Evolutionary conservation across 2,329 filamentous ascomycete genomes (phyloP), one percentile per base, ranked within the genome.

Genomic region (Chaetomium olivaceum): DNA sequence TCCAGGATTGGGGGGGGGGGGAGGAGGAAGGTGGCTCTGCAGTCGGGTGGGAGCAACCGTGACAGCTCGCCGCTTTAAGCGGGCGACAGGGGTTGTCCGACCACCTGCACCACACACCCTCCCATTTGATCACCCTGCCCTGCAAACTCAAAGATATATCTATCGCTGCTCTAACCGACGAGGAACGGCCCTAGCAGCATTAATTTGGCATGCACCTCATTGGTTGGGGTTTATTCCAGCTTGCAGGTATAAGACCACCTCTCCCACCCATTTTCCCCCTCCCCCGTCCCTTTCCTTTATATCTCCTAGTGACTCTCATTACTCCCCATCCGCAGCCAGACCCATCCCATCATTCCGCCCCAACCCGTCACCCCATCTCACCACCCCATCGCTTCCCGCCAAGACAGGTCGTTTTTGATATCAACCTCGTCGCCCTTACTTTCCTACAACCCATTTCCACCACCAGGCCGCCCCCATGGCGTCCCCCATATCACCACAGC

Each of bases 171-270:
- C 43, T 50, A 56, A 52, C 8, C 14, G 3, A n/a, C n/a, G 11
- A 2, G 5, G 19, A 57, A 46, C 1, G 5, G 64, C 23, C 19
- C n/a, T 33, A 29, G 16, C 19, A 46, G 29, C 52, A n/a, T 9
- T 25, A 33, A n/a, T 5, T 19, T 27, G 8, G 7, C 16, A n/a
- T 12, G 8, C 21, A n/a, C n/a, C n/a, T 61, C 25, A 64, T 67
- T 67, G 65, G 65, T 39, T 36, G 27, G 27, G 1, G 19, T 43
- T 23, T 27, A n/a, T 31, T 33, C 21, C 23, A 21, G 21, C 21
- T 46, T 64, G 54, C 58, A 64, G 21, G 55, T 67, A 67, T 67
- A 64, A 64, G 61, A 60, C 62, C 48, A 21, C 1, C 14, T 36
- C 58, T 56, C 65, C 58, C 62, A 31, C 55, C 48, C 43, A 56